A percentile compares a stretch with the other conserved stretches of the same genome.
phyloP scores from a whole-genome alignment of 768 basidiomycete species.

The Amanita pallidorosea region DNA sequence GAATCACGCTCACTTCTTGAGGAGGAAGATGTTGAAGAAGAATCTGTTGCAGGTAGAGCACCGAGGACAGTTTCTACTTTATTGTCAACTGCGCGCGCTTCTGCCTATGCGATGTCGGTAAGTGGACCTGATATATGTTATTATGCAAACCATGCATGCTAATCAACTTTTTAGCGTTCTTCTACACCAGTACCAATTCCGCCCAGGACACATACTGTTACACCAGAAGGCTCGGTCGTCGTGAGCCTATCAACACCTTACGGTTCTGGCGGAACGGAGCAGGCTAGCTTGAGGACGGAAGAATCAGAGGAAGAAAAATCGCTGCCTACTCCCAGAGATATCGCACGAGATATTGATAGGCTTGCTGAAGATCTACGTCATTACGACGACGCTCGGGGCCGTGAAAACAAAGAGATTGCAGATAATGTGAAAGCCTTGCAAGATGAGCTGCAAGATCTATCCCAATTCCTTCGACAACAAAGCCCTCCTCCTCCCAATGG shows the following conservation, averaged over 20 bases:
- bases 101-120: slow-evolving; percentile 2
- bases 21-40: slow-evolving; percentile 7
- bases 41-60: slow-evolving; percentile 8
- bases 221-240: slow-evolving; percentile 27
- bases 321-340: slow-evolving; percentile 38
- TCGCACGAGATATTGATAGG: slow-evolving; percentile 35
- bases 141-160: background rate
- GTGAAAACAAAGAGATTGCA: slow-evolving; percentile 53
- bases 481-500: slow-evolving; percentile 20
- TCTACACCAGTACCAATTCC: background rate
- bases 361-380: slow-evolving; percentile 45
- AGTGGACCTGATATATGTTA: background rate
- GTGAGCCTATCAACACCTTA: slow-evolving; percentile 29
- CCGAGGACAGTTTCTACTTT: slow-evolving; percentile 31
- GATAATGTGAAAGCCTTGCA: slow-evolving; percentile 63
- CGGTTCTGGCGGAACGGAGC: slow-evolving; percentile 23
- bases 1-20: slow-evolving; percentile 23
- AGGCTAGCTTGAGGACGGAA: slow-evolving; percentile 20
- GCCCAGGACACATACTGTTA: slow-evolving; percentile 19
- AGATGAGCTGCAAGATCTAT: slow-evolving; percentile 55
- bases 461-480: slow-evolving; percentile 37
- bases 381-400: slow-evolving; percentile 46
- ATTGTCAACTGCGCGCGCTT: background rate
- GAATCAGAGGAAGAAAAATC: slow-evolving; percentile 19
- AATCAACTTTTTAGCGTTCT: slow-evolving; percentile 1